Conservation (phyloP, 2,329 filamentous ascomycete species). For the Chalara sp. region DNA sequence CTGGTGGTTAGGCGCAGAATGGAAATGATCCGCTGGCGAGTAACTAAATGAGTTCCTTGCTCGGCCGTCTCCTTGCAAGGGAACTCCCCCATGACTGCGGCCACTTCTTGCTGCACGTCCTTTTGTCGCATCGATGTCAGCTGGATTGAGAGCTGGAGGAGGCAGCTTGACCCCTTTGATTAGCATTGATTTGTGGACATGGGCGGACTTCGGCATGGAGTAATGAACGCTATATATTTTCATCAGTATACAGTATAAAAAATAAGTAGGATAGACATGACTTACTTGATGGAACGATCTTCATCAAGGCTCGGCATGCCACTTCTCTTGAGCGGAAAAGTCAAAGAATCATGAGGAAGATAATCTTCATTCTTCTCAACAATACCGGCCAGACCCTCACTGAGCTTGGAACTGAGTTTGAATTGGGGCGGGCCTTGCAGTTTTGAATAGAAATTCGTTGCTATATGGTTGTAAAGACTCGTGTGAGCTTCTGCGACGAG, state of each 20-base stretch:
- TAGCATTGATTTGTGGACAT: slow-evolving; percentile 89
- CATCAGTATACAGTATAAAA: slow-evolving; percentile 10
- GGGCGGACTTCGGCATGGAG: slow-evolving; percentile 65
- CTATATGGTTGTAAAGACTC: slow-evolving; percentile 74
- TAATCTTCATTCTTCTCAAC: slow-evolving; percentile 79
- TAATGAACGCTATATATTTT: slow-evolving; percentile 64
- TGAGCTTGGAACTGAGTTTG: slow-evolving; percentile 67
- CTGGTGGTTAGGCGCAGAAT: slow-evolving; percentile 11
- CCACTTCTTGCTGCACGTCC: slow-evolving; percentile 58
- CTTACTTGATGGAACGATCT: slow-evolving; percentile 78
- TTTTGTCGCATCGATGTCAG: slow-evolving; percentile 69
- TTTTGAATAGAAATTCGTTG: slow-evolving; percentile 85
- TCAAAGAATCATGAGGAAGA: slow-evolving; percentile 74
- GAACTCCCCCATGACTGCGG: slow-evolving; percentile 64
- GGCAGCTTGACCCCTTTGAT: slow-evolving; percentile 75
- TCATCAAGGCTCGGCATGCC: slow-evolving; percentile 73
- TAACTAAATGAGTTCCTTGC: slow-evolving; percentile 49
- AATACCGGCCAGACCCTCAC: slow-evolving; percentile 71
- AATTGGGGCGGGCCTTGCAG: slow-evolving; percentile 62
- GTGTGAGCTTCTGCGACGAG: slow-evolving; percentile 79
- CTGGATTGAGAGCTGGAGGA: slow-evolving; percentile 62
- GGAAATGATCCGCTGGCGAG: slow-evolving; percentile 26
- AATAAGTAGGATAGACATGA: slow-evolving; percentile 15
- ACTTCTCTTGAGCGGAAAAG: slow-evolving; percentile 67
- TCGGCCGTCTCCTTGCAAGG: slow-evolving; percentile 43